Percentiles rank a stretch among this genome's conserved stretches.
These are phyloP conservation scores for Silene vulgaris DNA, from an alignment of 179 eudicot genomes.

Conservation along the genomic window DNA sequence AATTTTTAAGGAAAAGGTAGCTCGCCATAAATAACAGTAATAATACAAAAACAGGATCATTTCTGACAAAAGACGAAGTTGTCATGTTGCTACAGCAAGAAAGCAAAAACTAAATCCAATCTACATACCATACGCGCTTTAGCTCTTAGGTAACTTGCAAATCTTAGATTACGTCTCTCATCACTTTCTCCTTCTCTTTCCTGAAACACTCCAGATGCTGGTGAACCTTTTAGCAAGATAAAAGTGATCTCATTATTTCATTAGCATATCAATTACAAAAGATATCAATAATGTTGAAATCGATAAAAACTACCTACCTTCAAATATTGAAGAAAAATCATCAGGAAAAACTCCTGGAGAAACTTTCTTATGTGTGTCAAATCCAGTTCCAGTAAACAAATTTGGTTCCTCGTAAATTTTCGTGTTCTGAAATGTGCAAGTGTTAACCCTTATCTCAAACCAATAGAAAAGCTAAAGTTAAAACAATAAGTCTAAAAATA, in stretches of 20 bases:
- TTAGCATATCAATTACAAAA: constrained; percentile 1
- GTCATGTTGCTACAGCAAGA: not conserved
- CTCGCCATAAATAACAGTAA: not conserved
- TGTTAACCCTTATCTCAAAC: constrained; percentile 37
- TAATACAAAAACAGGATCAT: not conserved
- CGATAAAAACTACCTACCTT: constrained; percentile 35
- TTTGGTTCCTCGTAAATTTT: constrained; percentile 24
- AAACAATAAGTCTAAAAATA: constrained; percentile 10
- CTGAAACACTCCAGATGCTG: constrained; percentile 44
- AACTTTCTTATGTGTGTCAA: constrained; percentile 31
- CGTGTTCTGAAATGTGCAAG: constrained; percentile 39
- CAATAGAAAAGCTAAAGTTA: constrained; percentile 14
- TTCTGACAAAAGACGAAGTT: constrained; percentile 2
- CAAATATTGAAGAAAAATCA: constrained; percentile 52
- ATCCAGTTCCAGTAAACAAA: constrained; percentile 25
- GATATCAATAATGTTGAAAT: constrained; percentile 10
- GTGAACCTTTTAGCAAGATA: constrained; percentile 30
- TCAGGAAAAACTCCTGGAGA: constrained; percentile 30
- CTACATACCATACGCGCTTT: constrained; percentile 52
- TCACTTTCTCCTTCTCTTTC: constrained; percentile 65
- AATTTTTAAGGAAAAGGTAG: not conserved
- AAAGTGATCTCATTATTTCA: not conserved
- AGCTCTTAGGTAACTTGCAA: constrained; percentile 36
- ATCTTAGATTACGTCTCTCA: constrained; percentile 56
- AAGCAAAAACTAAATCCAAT: not conserved